Base-by-base conservation (phyloP, 768 basidiomycete species). In the Suillus weaverae region DNA sequence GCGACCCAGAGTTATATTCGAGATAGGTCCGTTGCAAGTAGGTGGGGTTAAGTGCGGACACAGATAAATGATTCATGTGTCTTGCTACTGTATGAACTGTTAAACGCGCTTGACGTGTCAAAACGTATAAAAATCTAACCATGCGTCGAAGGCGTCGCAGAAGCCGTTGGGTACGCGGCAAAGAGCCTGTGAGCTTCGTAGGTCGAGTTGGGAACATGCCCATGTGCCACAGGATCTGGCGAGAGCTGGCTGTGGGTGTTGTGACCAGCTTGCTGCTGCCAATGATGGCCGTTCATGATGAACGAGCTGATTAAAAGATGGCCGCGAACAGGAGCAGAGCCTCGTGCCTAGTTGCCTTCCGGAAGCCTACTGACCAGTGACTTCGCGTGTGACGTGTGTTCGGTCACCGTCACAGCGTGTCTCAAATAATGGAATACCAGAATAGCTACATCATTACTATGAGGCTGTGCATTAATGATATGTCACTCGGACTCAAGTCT, bases 101-200 rank as follows among this genome's bases (percentile, higher is more conserved):
- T 54, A 36, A 60, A 65, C 48, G 35, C 32, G 44, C 30, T 30
- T 32, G 22, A 41, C n/a, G 61, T 61, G 59, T 36, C 7, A 38
- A 35, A 22, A 11, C 16, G 44, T 13, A 44, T 53, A 39, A 51
- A 69, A 77, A 66, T 71, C 57, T 30, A 30, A 91, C 92, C 90
- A 71, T 93, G 91, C 43, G 86, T 81, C 9, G 90, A 84, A n/a
- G 91, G 90, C 5, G 88, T 90, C 33, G 89, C 87, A 65, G 91
- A 92, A 44, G 89, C 89, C 70, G 89, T 82, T 44, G 92, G 89
- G 73, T 91, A 93, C 39, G 84, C 80, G 5, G 86, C 84, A 54
- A 91, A 81, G 32, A 93, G 76, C 61, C 83, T 77, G 67, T 91
- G 90, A 2, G 89, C 87, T 73, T 87, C 86, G 59, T 90, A 87